Conservation (phyloP, 2,329 filamentous ascomycete species). For the Penicillium sp. region DNA sequence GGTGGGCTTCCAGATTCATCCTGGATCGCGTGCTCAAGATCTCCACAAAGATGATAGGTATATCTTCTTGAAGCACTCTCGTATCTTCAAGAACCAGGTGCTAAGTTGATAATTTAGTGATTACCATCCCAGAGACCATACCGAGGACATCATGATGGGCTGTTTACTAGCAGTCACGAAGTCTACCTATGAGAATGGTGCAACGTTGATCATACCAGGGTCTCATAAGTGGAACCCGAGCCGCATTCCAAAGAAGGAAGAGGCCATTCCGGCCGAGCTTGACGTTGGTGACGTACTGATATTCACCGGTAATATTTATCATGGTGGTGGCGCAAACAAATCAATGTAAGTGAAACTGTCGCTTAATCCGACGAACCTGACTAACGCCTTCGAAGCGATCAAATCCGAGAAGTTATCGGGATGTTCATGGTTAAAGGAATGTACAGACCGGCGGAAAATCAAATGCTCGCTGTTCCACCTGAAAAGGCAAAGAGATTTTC, state of each 20-base stretch:
- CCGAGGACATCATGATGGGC: constrained; percentile 4
- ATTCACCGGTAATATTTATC: constrained; percentile 2
- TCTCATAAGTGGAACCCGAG: constrained; percentile 1
- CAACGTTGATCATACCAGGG: neutral
- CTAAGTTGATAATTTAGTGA: neutral
- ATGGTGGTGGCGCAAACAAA: constrained; percentile 2
- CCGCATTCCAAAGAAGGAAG: neutral
- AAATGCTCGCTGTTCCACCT: constrained; percentile 6
- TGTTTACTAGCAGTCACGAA: neutral
- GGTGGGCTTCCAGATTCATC: constrained; percentile 4
- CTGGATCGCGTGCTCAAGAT: constrained; percentile 3
- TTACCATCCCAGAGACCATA: neutral
- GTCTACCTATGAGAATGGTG: constrained; percentile 4
- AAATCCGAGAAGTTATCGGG: neutral
- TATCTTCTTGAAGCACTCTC: neutral
- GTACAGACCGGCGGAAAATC: constrained; percentile 5
- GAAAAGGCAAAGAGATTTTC: constrained; percentile 1
- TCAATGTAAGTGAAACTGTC: neutral
- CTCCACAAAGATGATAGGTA: constrained; percentile 3
- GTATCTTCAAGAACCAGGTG: neutral
- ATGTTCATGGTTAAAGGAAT: constrained; percentile 9
- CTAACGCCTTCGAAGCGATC: neutral
- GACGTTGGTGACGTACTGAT: constrained; percentile 4
- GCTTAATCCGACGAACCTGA: neutral
- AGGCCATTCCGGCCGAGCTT: constrained; percentile 1